Evolutionary conservation across 2,329 filamentous ascomycete genomes (phyloP).

Genomic region (Colletotrichum liaoningense): DNA sequence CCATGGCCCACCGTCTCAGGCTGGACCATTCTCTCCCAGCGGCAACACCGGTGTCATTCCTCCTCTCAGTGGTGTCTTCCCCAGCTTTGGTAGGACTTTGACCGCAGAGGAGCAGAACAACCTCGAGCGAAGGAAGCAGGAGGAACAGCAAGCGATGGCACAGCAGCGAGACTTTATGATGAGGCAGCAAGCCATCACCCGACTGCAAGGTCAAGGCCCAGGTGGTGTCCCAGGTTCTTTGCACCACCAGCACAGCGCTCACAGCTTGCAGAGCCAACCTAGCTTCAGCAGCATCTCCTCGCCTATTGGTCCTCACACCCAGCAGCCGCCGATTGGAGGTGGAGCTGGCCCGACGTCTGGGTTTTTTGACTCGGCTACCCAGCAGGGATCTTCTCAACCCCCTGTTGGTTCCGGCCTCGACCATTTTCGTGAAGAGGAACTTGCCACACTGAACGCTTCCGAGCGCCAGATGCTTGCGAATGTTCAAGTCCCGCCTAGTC

Average conservation of each 20-base stretch:
- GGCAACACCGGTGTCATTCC: conserved; percentile 77
- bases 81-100: conserved; percentile 94
- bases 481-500: conserved; percentile 46
- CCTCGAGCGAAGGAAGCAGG: conserved; percentile 93
- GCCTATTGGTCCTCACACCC: conserved; percentile 71
- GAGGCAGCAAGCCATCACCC: conserved; percentile 82
- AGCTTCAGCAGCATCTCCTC: conserved; percentile 96
- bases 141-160: conserved; percentile 97
- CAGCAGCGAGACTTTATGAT: conserved; percentile 94
- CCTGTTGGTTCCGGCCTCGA: conserved; percentile 52
- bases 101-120: conserved; percentile 99
- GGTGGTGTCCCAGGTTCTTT: conserved; percentile 57
- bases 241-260: conserved; percentile 94
- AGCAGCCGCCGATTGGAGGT: conserved; percentile 58
- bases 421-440: conserved; percentile 77
- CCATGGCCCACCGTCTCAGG: conserved; percentile 74
- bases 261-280: conserved; percentile 96
- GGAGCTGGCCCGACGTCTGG: conserved; percentile 69
- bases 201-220: conserved; percentile 48
- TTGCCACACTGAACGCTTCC: conserved; percentile 70
- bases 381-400: conserved; percentile 51
- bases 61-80: conserved; percentile 92
- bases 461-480: conserved; percentile 66
- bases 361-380: conserved; percentile 75
- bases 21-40: conserved; percentile 60